Evolutionary conservation across 352 stramenopile genomes (phyloP), one percentile per base, ranked within the genome.

Genomic region (Phytophthora meadii): DNA sequence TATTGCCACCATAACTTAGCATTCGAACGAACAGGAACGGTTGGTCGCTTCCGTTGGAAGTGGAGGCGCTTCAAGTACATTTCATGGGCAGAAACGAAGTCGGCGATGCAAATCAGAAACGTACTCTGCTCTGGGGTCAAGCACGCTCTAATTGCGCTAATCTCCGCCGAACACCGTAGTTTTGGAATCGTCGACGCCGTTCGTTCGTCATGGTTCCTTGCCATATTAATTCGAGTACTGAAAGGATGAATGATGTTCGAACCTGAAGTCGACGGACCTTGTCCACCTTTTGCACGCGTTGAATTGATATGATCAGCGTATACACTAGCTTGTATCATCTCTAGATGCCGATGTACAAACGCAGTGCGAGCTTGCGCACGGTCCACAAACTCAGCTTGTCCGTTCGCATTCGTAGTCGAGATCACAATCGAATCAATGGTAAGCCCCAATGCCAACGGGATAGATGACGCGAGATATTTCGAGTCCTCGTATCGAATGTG

Each of bases 401-500:
- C 87, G 54, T 92, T 95, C 0, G 87, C 85, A 46, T 95, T 95
- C 7, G 87, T 94, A 0, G 84, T 93, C 41, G 72, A 78, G 36
- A 88, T 70, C 9, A 79, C 52, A 47, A 95, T 88, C 8, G 82
- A 90, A 41, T 91, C 76, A 60, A 95, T 91, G 27, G 83, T 93
- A 28, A 93, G 53, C 2, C 88, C 88, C 5, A 94, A 54, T 1
- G 84, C 83, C 44, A 92, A 74, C 14, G 83, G 68, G 39, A 87
- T 78, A 34, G 81, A 81, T 0, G 81, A 81, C 14, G 90, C 53
- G 25, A 91, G 58, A 15, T 85, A 72, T 25, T 81, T 88, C 9
- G 77, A 89, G 60, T 95, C 86, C 65, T 95, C 86, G 47, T 93
- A 95, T 10, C 84, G 81, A 24, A 95, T 81, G 63, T 94, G 82